These are phyloP conservation scores for Microthlaspi erraticum DNA, from an alignment of 345 rosid genomes.

Conservation along the genomic window DNA sequence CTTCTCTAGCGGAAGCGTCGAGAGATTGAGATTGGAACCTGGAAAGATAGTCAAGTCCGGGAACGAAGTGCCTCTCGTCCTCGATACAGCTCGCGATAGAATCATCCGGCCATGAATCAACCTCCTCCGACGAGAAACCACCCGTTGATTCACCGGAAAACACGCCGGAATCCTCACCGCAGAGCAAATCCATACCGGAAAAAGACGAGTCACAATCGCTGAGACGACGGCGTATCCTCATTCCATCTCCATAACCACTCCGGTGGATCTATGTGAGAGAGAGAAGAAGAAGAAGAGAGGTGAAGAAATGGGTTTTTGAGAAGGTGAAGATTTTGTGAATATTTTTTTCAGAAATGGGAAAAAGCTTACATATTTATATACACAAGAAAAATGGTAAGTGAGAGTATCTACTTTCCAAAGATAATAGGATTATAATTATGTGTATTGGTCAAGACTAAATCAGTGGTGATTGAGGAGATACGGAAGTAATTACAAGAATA, in stretches of 20 bases:
- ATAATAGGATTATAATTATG: no score
- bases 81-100: slow-evolving; percentile 74
- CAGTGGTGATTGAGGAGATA: no score
- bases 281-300: slow-evolving; percentile 9
- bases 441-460: no score
- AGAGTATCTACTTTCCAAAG: no score
- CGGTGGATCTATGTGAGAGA: slow-evolving; percentile 35
- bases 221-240: slow-evolving; percentile 41
- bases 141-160: slow-evolving; percentile 62
- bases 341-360: no score
- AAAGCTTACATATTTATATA: no score
- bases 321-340: no score
- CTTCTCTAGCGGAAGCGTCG: slow-evolving; percentile 84
- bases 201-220: slow-evolving; percentile 47
- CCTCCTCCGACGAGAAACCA: slow-evolving; percentile 60
- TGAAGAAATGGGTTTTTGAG: neutral
- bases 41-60: slow-evolving; percentile 81
- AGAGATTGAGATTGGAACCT: slow-evolving; percentile 74
- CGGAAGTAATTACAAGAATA: no score
- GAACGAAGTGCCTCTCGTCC: slow-evolving; percentile 80
- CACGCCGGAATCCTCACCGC: slow-evolving; percentile 76
- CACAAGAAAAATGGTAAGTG: no score
- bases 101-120: slow-evolving; percentile 63
- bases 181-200: slow-evolving; percentile 72
- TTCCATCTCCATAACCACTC: slow-evolving; percentile 48